phyloP scores from a whole-genome alignment of 1,284 basidiomycete species.

The Athelia sp. region DNA sequence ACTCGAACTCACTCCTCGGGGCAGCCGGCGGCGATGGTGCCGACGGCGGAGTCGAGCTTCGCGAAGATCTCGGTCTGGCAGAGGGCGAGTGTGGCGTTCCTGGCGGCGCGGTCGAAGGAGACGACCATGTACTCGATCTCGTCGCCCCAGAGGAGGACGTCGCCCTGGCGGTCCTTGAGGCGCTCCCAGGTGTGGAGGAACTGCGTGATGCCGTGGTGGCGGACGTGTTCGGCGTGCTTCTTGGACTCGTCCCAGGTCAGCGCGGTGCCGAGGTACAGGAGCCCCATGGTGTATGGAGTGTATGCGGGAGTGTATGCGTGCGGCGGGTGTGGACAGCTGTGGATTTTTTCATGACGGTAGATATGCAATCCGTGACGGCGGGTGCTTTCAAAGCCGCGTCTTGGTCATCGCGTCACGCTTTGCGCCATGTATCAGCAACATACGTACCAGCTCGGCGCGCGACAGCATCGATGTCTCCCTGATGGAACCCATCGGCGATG shows the following conservation, averaged over 20 bases:
- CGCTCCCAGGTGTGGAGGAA: constrained; percentile 92
- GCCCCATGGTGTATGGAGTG: constrained; percentile 69
- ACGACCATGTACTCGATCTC: constrained; percentile 99
- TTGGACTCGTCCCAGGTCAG: constrained; percentile 91
- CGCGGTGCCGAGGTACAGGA: constrained; percentile 92
- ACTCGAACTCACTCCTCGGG: constrained; percentile 47
- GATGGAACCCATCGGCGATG: too few relatives aligned
- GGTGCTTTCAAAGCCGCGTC: too few relatives aligned
- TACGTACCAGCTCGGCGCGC: too few relatives aligned
- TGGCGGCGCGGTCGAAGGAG: constrained; percentile 73
- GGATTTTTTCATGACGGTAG: too few relatives aligned
- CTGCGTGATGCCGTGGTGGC: constrained; percentile 91
- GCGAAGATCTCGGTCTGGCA: constrained; percentile 92
- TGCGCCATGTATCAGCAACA: too few relatives aligned
- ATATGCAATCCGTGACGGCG: too few relatives aligned
- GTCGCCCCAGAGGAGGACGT: constrained; percentile 96
- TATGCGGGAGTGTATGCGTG: too few relatives aligned
- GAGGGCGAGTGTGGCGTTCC: constrained; percentile 85
- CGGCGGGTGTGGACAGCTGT: too few relatives aligned
- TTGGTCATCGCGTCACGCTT: too few relatives aligned
- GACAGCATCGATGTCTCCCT: too few relatives aligned
- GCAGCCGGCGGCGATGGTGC: constrained; percentile 60
- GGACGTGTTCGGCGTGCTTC: constrained; percentile 85
- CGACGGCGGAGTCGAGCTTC: constrained; percentile 70
- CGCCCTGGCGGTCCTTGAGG: constrained; percentile 86